A percentile compares a stretch with the other conserved stretches of the same genome.
phyloP scores from a whole-genome alignment of 116 monocot genomes.

The Thalassia testudinum region DNA sequence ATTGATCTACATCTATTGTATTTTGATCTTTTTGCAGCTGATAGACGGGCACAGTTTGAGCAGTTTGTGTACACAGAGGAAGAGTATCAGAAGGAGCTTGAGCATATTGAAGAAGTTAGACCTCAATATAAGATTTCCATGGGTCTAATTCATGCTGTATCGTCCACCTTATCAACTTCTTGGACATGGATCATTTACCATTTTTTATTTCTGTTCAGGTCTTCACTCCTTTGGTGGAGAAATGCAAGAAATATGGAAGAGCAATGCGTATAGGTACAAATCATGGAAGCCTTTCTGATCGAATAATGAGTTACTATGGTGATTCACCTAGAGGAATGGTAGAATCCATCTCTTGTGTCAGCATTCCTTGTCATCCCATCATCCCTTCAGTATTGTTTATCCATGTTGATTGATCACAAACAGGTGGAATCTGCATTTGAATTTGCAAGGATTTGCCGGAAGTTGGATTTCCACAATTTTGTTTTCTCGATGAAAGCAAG shows the following conservation, averaged over 20 bases:
- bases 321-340: conserved; percentile 99
- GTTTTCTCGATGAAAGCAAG: conserved; percentile 99
- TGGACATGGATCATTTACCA: not conserved
- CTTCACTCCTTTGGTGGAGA: conserved; percentile 91
- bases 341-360: not conserved
- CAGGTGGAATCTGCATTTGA: conserved; percentile 99
- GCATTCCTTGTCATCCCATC: not conserved
- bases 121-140: not conserved
- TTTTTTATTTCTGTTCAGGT: conserved; percentile 28
- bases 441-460: conserved; percentile 96
- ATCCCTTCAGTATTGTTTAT: not conserved
- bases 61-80: conserved; percentile 77
- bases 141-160: not conserved
- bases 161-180: not conserved
- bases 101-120: conserved; percentile 90
- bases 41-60: conserved; percentile 96
- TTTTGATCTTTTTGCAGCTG: conserved; percentile 43
- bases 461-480: conserved; percentile 93
- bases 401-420: not conserved
- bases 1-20: not conserved
- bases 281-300: conserved; percentile 99
- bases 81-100: conserved; percentile 93
- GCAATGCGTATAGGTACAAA: conserved; percentile 99
- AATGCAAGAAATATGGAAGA: conserved; percentile 96
- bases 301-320: conserved; percentile 99